phyloP scores from a whole-genome alignment of 495 filamentous ascomycete genomes.

The Penicillium pancosmium region DNA sequence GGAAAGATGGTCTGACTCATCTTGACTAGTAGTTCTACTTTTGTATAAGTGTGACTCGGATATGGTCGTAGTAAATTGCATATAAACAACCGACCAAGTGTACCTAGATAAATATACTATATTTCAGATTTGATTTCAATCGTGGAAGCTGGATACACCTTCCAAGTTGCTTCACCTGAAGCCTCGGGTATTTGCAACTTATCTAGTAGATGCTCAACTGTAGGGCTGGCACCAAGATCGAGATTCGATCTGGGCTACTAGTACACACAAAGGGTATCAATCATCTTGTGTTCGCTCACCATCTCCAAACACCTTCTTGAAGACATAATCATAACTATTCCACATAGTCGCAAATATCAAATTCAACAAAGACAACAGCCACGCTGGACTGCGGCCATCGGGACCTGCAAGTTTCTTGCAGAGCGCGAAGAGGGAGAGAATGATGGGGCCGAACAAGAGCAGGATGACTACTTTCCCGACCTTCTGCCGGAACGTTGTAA shows the following conservation, averaged over 20 bases:
- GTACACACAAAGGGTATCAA: conserved; percentile 19
- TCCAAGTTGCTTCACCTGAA: too few species aligned
- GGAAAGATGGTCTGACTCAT: conserved; percentile 17
- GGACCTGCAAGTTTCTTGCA: conserved; percentile 57
- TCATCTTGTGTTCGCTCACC: conserved; percentile 72
- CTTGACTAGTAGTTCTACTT: background rate
- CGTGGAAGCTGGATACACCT: too few species aligned
- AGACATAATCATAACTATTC: conserved; percentile 72
- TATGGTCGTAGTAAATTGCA: too few species aligned
- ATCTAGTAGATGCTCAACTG: too few species aligned
- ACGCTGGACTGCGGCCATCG: conserved; percentile 65
- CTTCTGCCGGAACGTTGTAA: conserved; percentile 66
- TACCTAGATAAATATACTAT: too few species aligned
- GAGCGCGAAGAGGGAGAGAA: conserved; percentile 53
- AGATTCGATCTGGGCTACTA: too few species aligned
- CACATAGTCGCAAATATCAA: conserved; percentile 62
- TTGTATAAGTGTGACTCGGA: too few species aligned
- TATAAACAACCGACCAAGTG: too few species aligned
- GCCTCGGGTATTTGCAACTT: too few species aligned
- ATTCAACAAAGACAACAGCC: conserved; percentile 57
- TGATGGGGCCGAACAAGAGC: conserved; percentile 59
- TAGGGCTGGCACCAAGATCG: too few species aligned
- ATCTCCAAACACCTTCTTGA: conserved; percentile 74
- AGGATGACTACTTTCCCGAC: conserved; percentile 66
- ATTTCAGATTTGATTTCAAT: too few species aligned